Evolutionary conservation across 1,284 basidiomycete genomes (phyloP).

Genomic region (Apiotrichum veenhuisii): DNA sequence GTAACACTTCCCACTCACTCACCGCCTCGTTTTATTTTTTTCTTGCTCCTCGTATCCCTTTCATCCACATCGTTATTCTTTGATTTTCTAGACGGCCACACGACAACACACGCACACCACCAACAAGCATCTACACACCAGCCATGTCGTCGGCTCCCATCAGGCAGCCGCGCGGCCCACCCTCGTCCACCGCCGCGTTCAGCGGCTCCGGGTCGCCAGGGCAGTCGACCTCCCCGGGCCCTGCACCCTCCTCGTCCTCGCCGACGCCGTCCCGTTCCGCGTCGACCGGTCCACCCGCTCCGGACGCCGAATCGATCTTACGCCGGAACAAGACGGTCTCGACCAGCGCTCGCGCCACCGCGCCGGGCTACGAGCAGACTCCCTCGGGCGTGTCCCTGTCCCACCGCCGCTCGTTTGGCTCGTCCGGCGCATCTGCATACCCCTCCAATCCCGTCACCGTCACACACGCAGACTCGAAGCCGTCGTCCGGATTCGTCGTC

Average conservation of each 20-base stretch:
- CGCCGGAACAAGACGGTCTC: conserved; percentile 40
- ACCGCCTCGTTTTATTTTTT: no score
- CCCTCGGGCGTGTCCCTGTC: background rate
- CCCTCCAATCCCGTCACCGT: background rate
- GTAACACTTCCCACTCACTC: no score
- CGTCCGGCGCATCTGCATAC: conserved; percentile 1
- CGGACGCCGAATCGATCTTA: conserved; percentile 34
- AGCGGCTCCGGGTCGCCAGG: conserved; percentile 14
- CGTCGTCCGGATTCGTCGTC: conserved; percentile 8
- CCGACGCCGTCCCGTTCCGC: conserved; percentile 1
- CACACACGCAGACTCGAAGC: background rate
- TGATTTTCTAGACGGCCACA: background rate
- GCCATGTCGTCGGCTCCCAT: conserved; percentile 35
- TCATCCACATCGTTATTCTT: no score
- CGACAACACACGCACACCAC: background rate
- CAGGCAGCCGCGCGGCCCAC: conserved; percentile 44
- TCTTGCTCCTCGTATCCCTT: no score
- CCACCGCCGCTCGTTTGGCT: conserved; percentile 12
- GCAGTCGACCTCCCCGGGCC: background rate
- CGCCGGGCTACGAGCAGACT: conserved; percentile 1
- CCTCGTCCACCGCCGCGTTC: conserved; percentile 22
- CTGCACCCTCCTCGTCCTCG: conserved; percentile 3
- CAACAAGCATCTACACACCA: background rate
- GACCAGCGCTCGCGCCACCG: conserved; percentile 15
- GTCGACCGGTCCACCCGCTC: conserved; percentile 27